Base-by-base conservation (phyloP, 192 early-diverging fungal species). In the Backusella australiensis region DNA sequence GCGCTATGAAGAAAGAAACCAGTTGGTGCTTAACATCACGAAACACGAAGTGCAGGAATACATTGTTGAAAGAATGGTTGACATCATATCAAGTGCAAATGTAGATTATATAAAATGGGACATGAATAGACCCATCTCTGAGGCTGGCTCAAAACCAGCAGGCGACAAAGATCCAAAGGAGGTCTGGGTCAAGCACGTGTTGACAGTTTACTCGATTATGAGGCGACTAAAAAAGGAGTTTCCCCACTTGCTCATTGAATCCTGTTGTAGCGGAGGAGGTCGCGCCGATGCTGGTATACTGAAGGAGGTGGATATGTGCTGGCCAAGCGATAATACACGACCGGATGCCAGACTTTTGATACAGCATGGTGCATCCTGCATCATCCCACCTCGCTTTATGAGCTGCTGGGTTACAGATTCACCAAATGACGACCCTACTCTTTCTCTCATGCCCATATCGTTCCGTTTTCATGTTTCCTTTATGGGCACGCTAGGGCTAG, bases 61-160 rank as follows among this genome's bases (percentile, higher is more conserved):
- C 73, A 12, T 78, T 17, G 52, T 46, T 49, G 66, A 41, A 1
- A 63, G 77, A 29, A 34, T 78, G 5, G 14, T 15, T 0, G 23
- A 52, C 14, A 44, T 52, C 32, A 74, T 73, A n/a, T 23, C 14
- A 2, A 32, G 29, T 15, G 67, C 73, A 6, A 49, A 67, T 23
- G 52, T 78, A 5, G 77, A 78, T 39, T 78, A 73, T 67, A 78
- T 78, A 32, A 78, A 78, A 52, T 78, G 77, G 77, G 77, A 78
- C 69, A 78, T 78, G 77, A 78, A 78, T 17, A 63, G 77, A 34
- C 72, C 77, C 29, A 68, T 78, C 19, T 34, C 38, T n/a, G 72
- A 73, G 68, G 77, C 63, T 12, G 66, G 71, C 3, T 69, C 68
- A 14, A 38, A 21, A 21, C 7, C 41, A 14, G 3, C 9, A 41